Evolutionary conservation across 2,329 filamentous ascomycete genomes (phyloP).

Genomic region (Phyllosticta ampelicida): DNA sequence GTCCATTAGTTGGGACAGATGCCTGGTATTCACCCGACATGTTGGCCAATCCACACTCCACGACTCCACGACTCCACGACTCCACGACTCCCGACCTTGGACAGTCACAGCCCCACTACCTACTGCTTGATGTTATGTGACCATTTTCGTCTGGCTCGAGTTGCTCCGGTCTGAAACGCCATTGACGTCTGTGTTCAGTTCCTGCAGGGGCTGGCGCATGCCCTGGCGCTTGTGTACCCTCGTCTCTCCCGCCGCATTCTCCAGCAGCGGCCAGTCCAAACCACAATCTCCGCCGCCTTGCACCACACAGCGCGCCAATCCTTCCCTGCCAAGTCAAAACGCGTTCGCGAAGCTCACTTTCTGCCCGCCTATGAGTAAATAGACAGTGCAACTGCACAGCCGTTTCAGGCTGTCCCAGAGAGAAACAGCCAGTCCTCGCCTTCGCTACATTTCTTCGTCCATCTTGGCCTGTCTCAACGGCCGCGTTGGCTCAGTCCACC

Average conservation of each 20-base stretch:
- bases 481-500: constrained; percentile 26
- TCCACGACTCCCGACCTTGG: too few relatives aligned
- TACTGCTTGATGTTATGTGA: too few relatives aligned
- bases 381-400: not conserved
- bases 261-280: not conserved
- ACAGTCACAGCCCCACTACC: too few relatives aligned
- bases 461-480: not conserved
- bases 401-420: not conserved
- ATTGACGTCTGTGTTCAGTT: not conserved
- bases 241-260: not conserved
- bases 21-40: too few relatives aligned
- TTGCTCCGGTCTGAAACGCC: not conserved
- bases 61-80: too few relatives aligned
- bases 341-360: not conserved
- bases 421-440: not conserved
- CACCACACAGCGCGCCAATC: not conserved
- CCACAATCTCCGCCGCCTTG: not conserved
- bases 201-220: not conserved
- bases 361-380: too few relatives aligned
- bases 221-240: not conserved
- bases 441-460: not conserved
- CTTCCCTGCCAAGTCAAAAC: not conserved
- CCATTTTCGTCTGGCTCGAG: not conserved
- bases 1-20: too few relatives aligned
- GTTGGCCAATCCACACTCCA: too few relatives aligned